These are phyloP conservation scores for Coelastrella sp. DNA, from an alignment of 139 green algal species.

Conservation along the genomic window DNA sequence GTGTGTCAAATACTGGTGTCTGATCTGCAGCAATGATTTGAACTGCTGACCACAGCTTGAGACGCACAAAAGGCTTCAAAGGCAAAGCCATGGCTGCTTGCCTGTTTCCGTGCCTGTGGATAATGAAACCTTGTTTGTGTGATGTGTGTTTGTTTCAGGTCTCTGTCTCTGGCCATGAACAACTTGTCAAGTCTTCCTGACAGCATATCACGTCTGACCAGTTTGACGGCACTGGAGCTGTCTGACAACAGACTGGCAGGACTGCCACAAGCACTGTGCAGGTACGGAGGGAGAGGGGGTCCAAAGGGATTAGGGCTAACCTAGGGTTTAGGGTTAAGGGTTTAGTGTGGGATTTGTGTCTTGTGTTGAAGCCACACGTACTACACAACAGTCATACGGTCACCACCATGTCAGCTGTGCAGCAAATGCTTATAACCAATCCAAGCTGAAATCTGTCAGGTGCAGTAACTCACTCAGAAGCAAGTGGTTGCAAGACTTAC, in stretches of 20 bases:
- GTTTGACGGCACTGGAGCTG: slow-evolving; percentile 30
- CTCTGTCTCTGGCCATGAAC: slow-evolving; percentile 44
- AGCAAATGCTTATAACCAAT: too few relatives aligned
- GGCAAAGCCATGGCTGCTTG: background rate
- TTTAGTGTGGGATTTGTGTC: too few relatives aligned
- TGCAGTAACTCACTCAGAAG: too few relatives aligned
- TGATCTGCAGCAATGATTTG: background rate
- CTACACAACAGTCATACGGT: too few relatives aligned
- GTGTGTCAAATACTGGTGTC: background rate
- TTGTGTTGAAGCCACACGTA: too few relatives aligned
- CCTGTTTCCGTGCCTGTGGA: background rate
- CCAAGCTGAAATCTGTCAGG: too few relatives aligned
- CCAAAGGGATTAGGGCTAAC: too few relatives aligned
- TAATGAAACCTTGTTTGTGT: background rate
- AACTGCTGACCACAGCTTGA: background rate
- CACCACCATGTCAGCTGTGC: too few relatives aligned
- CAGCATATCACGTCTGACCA: background rate
- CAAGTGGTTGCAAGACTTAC: too few relatives aligned
- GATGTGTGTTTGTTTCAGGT: slow-evolving; percentile 14
- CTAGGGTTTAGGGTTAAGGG: too few relatives aligned
- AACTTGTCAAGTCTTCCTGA: slow-evolving; percentile 36
- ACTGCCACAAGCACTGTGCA: slow-evolving; percentile 11
- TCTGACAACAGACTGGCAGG: slow-evolving; percentile 43
- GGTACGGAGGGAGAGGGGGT: too few relatives aligned
- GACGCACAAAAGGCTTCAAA: too few relatives aligned